Evolutionary conservation across 225 moss, liverwort and hornwort genomes (phyloP), one percentile per base, ranked within the genome.

Genomic region (Asterella californica): DNA sequence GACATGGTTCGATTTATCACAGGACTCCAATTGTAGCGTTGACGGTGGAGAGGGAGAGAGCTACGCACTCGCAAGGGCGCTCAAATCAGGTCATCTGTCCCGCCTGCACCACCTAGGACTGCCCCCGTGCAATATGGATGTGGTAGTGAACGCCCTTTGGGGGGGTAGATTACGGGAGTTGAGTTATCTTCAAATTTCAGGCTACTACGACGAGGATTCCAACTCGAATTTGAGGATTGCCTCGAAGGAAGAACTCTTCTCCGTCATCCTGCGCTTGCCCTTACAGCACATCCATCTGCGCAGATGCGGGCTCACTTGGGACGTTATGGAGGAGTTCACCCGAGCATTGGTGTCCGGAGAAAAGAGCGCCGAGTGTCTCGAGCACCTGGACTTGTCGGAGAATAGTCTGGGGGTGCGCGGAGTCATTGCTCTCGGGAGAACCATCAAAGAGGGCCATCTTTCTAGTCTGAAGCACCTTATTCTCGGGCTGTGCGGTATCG

Each of bases 301-400:
- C 9, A 80, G 86, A 52, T 86, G 86, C 29, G 86, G 83, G 30
- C 86, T 86, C 46, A 83, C 86, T 1, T 86, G 86, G 86, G 86
- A 86, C 70, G 86, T 83, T 36, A 86, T 86, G 86, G 83, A 86
- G 36, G 86, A 83, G 60, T 86, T 86, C 70, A 78, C 78, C 19
- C 55, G 80, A 70, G 86, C 86, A 7, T 27, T 86, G 78, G 80
- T 83, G 29, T 83, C 86, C 14, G 65, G 81, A n/a, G 68, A 77
- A 33, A 77, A 76, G 6, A 75, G 78, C 27, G 73, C 77, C 21
- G 77, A 81, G 70, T 59, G 70, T 57, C 83, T 86, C 15, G 74
- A 81, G 30, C 86, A 81, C 75, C 66, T 86, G 69, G 86, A 86
- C 47, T 78, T 86, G 83, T 86, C 81, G 1, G 86, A 86, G 78